Conservation (phyloP, 2,329 filamentous ascomycete species). For the Calonectria multiphialidica region DNA sequence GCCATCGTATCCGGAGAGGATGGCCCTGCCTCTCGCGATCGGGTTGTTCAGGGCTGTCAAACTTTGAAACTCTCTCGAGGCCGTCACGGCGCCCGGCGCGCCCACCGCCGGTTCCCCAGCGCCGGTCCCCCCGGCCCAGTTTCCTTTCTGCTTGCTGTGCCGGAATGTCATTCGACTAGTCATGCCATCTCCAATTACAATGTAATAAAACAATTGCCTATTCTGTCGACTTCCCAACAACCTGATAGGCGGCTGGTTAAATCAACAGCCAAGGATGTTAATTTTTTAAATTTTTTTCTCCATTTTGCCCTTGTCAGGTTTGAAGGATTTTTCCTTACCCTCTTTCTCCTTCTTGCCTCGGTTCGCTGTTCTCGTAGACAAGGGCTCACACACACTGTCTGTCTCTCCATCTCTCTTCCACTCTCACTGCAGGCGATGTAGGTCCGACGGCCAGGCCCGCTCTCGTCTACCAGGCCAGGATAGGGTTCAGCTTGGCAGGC, state of each 20-base stretch:
- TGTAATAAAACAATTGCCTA: conserved; percentile 11
- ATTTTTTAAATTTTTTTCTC: neutral
- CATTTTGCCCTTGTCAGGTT: neutral
- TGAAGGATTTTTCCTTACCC: neutral
- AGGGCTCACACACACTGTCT: too few relatives aligned
- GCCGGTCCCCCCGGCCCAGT: neutral
- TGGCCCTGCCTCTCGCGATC: neutral
- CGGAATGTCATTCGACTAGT: conserved; percentile 36
- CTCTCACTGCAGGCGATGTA: neutral
- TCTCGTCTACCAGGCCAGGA: neutral
- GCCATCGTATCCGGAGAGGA: conserved; percentile 3
- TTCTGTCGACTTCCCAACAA: neutral
- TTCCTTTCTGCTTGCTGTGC: neutral
- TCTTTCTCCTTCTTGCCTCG: neutral
- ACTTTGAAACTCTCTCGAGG: too few relatives aligned
- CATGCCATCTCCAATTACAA: conserved; percentile 21
- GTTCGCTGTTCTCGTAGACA: neutral
- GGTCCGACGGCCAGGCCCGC: conserved; percentile 3
- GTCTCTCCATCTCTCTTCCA: neutral
- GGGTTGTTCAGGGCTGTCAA: neutral
- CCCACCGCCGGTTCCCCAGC: conserved; percentile 9
- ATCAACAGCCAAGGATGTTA: neutral
- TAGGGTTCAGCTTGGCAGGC: conserved; percentile 6
- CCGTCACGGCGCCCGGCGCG: conserved; percentile 1
- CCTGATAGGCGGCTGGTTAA: neutral